Conservation (phyloP, 768 basidiomycete genomes). For the Boletus bicolor region DNA sequence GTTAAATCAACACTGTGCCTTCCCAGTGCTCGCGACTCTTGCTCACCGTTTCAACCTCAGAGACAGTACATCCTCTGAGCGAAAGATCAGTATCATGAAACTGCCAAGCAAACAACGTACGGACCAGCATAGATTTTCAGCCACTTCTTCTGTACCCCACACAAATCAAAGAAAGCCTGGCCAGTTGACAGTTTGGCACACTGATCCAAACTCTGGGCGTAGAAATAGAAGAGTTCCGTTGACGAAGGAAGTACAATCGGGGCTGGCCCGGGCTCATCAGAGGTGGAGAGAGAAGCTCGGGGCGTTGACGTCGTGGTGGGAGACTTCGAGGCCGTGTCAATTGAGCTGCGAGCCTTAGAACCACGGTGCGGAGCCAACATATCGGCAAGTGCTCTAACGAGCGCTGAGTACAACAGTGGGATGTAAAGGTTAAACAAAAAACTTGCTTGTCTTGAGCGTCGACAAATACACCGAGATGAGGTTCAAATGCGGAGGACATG, state of each 20-base stretch:
- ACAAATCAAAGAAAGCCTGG: conserved; percentile 78
- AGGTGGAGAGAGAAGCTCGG: conserved; percentile 37
- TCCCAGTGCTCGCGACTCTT: not conserved
- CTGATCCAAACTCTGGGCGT: conserved; percentile 91
- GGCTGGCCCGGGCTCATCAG: conserved; percentile 45
- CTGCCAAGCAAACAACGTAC: conserved; percentile 15
- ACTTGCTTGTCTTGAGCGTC: conserved; percentile 95
- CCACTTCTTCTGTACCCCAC: conserved; percentile 88
- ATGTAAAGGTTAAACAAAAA: not conserved
- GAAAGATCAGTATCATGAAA: not conserved
- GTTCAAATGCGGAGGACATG: conserved; percentile 89
- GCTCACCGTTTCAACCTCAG: conserved; percentile 68
- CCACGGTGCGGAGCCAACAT: conserved; percentile 83
- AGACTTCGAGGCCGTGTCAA: conserved; percentile 48
- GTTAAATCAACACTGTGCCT: not conserved
- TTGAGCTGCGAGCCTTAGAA: conserved; percentile 59
- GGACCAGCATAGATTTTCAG: conserved; percentile 86
- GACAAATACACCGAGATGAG: conserved; percentile 89
- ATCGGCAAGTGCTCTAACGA: conserved; percentile 72
- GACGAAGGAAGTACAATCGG: conserved; percentile 86
- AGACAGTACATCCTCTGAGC: conserved; percentile 80
- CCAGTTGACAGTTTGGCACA: conserved; percentile 89
- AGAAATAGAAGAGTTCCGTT: conserved; percentile 96
- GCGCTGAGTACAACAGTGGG: not conserved
- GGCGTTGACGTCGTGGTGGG: conserved; percentile 29